Evolutionary conservation across 495 filamentous ascomycete genomes (phyloP), one percentile per base, ranked within the genome.

Genomic region (Jackrogersella multiformis): DNA sequence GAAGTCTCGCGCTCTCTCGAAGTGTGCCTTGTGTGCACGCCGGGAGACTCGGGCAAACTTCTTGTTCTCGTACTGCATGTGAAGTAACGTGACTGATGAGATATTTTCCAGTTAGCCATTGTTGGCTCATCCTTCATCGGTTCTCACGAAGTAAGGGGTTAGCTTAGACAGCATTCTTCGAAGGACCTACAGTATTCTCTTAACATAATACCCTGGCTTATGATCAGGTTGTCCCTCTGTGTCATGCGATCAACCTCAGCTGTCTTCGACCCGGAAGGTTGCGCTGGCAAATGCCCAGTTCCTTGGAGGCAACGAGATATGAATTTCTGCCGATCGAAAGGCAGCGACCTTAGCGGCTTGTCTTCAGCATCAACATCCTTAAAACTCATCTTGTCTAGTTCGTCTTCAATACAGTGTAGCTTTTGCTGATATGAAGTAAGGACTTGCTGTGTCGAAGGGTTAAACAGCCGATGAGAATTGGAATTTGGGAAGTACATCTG

Each of bases 361-460:
- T 23, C 53, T 1, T 38, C 45, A 9, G 23, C 36, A 12, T 61
- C 41, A 1, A 13, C 38, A 5, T 61, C 61, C 18, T 62, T 30
- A 28, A 66, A 62, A 20, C 66, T 38, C 56, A 69, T 56, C 36
- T 56, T 42, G 38, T 69, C 42, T 15, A 69, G 35, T 23, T 35
- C 42, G 15, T 69, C 18, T 21, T 56, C 55, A 26, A 69, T 52
- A 4, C 42, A 55, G 0, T 28, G 34, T 32, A 69, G 46, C 42
- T 61, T 69, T 4, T 48, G 56, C 28, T 60, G 55, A 48, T 42
- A 64, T 5, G n/a, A 41, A 5, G 46, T 64, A 23, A 69, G 54
- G 15, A 44, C 8, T 7, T 28, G 18, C 28, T 64, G 39, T 9
- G 28, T 49, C 24, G 45, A 39, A 21, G 34, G 16, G 1, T 2